Evolutionary conservation across 1,284 basidiomycete genomes (phyloP).

Genomic region (Marasmius sp.): DNA sequence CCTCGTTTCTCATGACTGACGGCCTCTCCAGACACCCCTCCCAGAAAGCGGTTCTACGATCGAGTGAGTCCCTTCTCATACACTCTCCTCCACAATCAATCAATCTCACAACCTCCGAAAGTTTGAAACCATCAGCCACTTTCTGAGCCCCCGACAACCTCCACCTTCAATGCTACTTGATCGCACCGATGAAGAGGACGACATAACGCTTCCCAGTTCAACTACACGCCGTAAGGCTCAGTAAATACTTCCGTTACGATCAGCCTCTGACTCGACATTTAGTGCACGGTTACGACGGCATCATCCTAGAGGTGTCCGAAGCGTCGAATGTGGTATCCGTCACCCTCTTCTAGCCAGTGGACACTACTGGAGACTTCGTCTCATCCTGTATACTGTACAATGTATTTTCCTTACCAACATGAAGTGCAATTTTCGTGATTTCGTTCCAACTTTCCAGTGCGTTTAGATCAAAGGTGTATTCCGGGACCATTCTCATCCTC

Average conservation of each 20-base stretch:
- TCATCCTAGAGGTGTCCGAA: constrained; percentile 79
- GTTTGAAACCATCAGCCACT: constrained; percentile 76
- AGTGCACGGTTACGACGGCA: constrained; percentile 83
- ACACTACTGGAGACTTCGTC: background rate
- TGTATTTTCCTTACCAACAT: no score
- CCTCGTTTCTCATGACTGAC: constrained; percentile 7
- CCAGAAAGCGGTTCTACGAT: constrained; percentile 65
- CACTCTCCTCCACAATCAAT: background rate
- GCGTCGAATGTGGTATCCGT: constrained; percentile 74
- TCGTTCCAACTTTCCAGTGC: no score
- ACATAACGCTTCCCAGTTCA: constrained; percentile 68
- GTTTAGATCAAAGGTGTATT: constrained; percentile 20
- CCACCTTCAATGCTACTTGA: constrained; percentile 86
- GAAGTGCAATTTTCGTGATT: background rate
- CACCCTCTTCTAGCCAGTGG: constrained; percentile 57
- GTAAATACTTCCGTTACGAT: constrained; percentile 7
- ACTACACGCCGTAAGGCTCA: constrained; percentile 65
- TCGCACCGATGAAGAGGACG: constrained; percentile 78
- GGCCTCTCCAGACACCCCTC: constrained; percentile 57
- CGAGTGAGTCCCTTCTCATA: constrained; percentile 43
- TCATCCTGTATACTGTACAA: background rate
- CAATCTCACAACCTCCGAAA: constrained; percentile 24
- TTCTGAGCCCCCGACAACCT: constrained; percentile 65
- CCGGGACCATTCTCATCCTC: constrained; percentile 18
- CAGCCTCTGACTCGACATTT: constrained; percentile 17